Conservation (phyloP, 495 filamentous ascomycete species). For the Penicillium verhagenii region DNA sequence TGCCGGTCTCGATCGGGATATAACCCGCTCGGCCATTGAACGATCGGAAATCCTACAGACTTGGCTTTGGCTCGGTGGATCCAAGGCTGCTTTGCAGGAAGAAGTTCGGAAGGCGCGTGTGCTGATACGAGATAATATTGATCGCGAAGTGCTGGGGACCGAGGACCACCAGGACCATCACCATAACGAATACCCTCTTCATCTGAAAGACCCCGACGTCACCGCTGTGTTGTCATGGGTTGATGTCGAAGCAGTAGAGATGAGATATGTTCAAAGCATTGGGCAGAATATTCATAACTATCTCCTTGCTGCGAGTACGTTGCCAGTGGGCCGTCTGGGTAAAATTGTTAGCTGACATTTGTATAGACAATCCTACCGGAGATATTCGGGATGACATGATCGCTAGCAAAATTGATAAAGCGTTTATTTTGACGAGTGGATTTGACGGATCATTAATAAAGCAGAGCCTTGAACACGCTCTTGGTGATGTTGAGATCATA, state of each 20-base stretch:
- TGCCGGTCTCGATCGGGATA: conserved; percentile 6
- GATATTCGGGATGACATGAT: conserved; percentile 3
- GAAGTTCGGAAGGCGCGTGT: conserved; percentile 5
- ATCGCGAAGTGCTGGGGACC: conserved; percentile 3
- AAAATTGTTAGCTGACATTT: conserved; percentile 1
- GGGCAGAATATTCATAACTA: conserved; percentile 2
- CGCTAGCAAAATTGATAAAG: conserved; percentile 6
- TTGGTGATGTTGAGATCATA: conserved; percentile 8
- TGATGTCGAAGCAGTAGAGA: conserved; percentile 6
- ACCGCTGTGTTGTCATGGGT: conserved; percentile 5
- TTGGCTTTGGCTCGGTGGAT: conserved; percentile 7
- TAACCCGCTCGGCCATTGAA: conserved; percentile 7
- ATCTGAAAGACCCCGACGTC: conserved; percentile 2
- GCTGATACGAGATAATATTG: conserved; percentile 5
- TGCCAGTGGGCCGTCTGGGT: neutral
- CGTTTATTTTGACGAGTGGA: conserved; percentile 6
- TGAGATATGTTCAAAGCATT: conserved; percentile 5
- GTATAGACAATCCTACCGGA: conserved; percentile 4
- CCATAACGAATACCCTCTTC: conserved; percentile 7
- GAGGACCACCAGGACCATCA: conserved; percentile 7
- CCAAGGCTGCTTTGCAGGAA: conserved; percentile 1
- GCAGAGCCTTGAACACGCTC: conserved; percentile 6
- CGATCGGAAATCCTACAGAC: conserved; percentile 5
- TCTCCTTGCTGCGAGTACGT: neutral
- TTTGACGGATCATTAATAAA: conserved; percentile 4